Evolutionary conservation across 2,329 filamentous ascomycete genomes (phyloP).

Genomic region (Elsinoe batatas): DNA sequence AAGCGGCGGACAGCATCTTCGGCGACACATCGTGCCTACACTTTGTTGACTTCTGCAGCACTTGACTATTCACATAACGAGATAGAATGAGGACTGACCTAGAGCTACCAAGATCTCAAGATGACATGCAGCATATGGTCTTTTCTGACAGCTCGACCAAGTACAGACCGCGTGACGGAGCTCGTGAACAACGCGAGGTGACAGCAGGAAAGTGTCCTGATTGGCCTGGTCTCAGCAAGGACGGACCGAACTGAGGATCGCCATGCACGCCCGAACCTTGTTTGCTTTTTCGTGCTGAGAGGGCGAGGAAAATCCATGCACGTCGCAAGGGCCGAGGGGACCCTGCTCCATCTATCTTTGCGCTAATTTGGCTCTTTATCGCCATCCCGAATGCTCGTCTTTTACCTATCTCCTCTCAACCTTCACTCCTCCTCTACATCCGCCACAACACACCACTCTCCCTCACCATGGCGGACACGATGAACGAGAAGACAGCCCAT

Average conservation of each 20-base stretch:
- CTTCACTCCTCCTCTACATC: background rate
- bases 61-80: no score
- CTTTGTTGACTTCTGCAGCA: no score
- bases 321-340: background rate
- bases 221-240: background rate
- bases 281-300: background rate
- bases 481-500: conserved; percentile 16
- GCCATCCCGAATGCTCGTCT: background rate
- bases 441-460: conserved; percentile 12
- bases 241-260: background rate
- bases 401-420: background rate
- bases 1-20: no score
- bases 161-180: background rate
- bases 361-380: background rate
- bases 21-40: no score
- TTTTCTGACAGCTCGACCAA: no score
- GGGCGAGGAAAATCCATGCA: background rate
- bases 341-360: conserved; percentile 3
- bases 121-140: no score
- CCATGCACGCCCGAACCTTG: background rate
- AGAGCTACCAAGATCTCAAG: no score
- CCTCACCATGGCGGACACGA: conserved; percentile 15
- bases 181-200: background rate
- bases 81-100: no score
- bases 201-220: background rate